These are phyloP conservation scores for Tephrocybe rancida DNA, from an alignment of 768 basidiomycete genomes.

Conservation along the genomic window DNA sequence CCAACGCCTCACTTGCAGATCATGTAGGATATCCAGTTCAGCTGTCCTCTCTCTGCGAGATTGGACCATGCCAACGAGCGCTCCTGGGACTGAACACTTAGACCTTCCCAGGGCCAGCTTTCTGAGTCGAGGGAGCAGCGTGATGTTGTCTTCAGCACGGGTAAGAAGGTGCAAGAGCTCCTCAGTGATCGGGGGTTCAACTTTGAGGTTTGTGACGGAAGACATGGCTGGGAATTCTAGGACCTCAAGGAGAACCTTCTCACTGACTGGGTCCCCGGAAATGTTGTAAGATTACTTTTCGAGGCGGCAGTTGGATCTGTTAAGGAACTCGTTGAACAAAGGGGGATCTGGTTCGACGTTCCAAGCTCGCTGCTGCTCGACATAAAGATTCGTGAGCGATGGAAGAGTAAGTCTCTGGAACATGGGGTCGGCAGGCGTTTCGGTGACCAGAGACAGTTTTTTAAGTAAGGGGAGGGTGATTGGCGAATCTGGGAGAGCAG, in stretches of 20 bases:
- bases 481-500: neutral
- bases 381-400: neutral
- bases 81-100: neutral
- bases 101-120: constrained; percentile 1
- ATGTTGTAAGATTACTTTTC: neutral
- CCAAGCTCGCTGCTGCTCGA: neutral
- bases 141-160: neutral
- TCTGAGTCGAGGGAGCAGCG: constrained; percentile 1
- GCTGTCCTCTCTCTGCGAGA: neutral
- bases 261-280: neutral
- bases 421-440: constrained; percentile 1
- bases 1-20: neutral
- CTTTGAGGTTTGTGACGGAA: neutral
- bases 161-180: constrained; percentile 5
- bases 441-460: neutral
- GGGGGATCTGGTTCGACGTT: neutral
- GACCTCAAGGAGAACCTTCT: neutral
- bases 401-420: constrained; percentile 7
- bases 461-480: constrained; percentile 5
- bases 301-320: constrained; percentile 5
- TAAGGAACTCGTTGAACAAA: neutral
- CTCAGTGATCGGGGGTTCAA: neutral
- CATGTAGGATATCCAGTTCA: neutral
- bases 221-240: constrained; percentile 1
- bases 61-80: neutral